phyloP scores from a whole-genome alignment of 352 stramenopile species.

The Phytophthora multivora region DNA sequence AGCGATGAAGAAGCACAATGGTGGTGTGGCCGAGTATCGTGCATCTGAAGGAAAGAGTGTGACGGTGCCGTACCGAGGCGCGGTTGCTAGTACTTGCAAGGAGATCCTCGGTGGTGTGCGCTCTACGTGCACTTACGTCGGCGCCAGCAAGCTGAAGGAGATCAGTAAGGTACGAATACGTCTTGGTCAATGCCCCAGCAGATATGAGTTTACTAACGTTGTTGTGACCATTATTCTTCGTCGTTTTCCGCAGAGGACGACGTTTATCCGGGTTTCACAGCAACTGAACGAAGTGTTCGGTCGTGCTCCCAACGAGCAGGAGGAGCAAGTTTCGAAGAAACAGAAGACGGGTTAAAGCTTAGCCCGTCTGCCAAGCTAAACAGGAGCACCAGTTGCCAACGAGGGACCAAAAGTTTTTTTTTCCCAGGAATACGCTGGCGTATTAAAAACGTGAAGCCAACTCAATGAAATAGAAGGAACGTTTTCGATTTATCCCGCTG shows the following conservation, averaged over 20 bases:
- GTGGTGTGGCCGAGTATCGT: slow-evolving; percentile 92
- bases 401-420: too few relatives aligned
- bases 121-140: slow-evolving; percentile 94
- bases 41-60: slow-evolving; percentile 92
- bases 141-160: slow-evolving; percentile 88
- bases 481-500: too few relatives aligned
- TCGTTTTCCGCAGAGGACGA: slow-evolving; percentile 71
- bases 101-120: slow-evolving; percentile 93
- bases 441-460: too few relatives aligned
- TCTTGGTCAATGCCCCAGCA: background rate
- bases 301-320: slow-evolving; percentile 77
- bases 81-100: slow-evolving; percentile 79
- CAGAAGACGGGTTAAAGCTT: slow-evolving; percentile 44
- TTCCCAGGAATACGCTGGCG: too few relatives aligned
- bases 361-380: too few relatives aligned
- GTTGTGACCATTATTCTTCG: background rate
- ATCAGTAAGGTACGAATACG: slow-evolving; percentile 78
- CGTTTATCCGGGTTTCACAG: slow-evolving; percentile 93
- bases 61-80: slow-evolving; percentile 86
- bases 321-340: slow-evolving; percentile 65
- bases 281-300: slow-evolving; percentile 93
- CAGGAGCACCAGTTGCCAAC: too few relatives aligned
- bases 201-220: background rate
- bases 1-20: slow-evolving; percentile 93
- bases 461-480: too few relatives aligned